These are phyloP conservation scores for Colletotrichum brevisporum DNA, from an alignment of 2,329 filamentous ascomycete genomes.

Conservation along the genomic window DNA sequence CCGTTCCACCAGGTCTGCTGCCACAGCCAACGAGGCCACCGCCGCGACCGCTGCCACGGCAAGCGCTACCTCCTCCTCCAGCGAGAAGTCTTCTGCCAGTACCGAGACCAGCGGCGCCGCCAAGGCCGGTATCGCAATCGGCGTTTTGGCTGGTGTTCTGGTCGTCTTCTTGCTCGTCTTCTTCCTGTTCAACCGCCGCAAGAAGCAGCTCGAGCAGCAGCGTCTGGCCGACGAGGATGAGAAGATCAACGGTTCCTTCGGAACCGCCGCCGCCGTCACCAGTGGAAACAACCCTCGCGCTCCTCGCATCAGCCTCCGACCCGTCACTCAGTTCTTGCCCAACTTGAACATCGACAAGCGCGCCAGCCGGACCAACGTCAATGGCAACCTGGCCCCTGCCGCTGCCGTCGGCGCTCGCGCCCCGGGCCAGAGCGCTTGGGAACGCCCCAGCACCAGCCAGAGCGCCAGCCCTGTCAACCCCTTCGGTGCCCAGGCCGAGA, in stretches of 20 bases:
- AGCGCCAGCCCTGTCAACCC: slow-evolving; percentile 75
- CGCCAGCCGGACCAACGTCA: slow-evolving; percentile 63
- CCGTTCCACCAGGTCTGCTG: slow-evolving; percentile 50
- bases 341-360: slow-evolving; percentile 69
- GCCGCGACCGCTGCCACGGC: slow-evolving; percentile 41
- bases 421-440: slow-evolving; percentile 58
- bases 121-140: slow-evolving; percentile 89
- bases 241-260: slow-evolving; percentile 66
- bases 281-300: slow-evolving; percentile 67
- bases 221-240: slow-evolving; percentile 70
- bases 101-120: slow-evolving; percentile 45
- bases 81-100: slow-evolving; percentile 41
- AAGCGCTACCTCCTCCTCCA: slow-evolving; percentile 22
- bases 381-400: slow-evolving; percentile 51
- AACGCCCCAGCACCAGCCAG: slow-evolving; percentile 61
- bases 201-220: slow-evolving; percentile 73
- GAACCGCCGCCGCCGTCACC: slow-evolving; percentile 46
- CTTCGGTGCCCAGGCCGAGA: slow-evolving; percentile 75
- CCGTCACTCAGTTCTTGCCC: slow-evolving; percentile 86
- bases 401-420: slow-evolving; percentile 46
- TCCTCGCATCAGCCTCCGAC: slow-evolving; percentile 87
- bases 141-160: slow-evolving; percentile 79
- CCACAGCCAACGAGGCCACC: slow-evolving; percentile 40
- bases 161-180: slow-evolving; percentile 77
- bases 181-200: slow-evolving; percentile 78